These are phyloP conservation scores for Cryptococcus sp. DNA, from an alignment of 1,284 basidiomycete species.

Conservation along the genomic window DNA sequence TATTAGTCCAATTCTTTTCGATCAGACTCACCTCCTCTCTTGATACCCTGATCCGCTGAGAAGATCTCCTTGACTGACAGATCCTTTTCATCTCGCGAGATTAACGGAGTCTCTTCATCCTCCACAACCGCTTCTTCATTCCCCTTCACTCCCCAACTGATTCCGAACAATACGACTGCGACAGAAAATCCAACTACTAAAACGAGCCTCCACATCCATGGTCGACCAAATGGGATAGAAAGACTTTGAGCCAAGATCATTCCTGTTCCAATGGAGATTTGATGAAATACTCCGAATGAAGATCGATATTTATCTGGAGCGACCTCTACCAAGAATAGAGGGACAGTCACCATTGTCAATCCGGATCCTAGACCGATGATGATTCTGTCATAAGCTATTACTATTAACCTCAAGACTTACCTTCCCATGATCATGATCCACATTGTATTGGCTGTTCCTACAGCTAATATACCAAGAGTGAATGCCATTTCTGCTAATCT, in stretches of 20 bases:
- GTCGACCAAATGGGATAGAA: constrained; percentile 28
- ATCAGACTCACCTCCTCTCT: constrained; percentile 14
- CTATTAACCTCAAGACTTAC: constrained; percentile 5
- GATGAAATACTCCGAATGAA: constrained; percentile 45
- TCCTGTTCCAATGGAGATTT: constrained; percentile 35
- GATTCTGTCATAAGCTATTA: constrained; percentile 12
- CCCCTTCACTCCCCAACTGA: constrained; percentile 9
- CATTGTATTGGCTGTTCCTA: constrained; percentile 14
- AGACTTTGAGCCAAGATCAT: constrained; percentile 42
- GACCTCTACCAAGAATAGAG: constrained; percentile 42
- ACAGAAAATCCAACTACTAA: constrained; percentile 26
- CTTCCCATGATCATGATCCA: constrained; percentile 13
- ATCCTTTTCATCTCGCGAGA: background rate
- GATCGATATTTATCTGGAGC: constrained; percentile 35
- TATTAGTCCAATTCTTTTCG: background rate
- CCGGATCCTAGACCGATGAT: constrained; percentile 46
- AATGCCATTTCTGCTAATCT: constrained; percentile 7
- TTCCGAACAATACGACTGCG: constrained; percentile 31
- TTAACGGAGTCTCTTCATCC: constrained; percentile 1
- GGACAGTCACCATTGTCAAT: constrained; percentile 42
- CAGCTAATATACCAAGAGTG: constrained; percentile 6
- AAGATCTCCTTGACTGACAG: constrained; percentile 9
- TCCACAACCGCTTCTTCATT: background rate
- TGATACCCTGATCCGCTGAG: constrained; percentile 5
- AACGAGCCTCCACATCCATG: constrained; percentile 37